Percentiles rank a stretch among this genome's conserved stretches.
Evolutionary conservation across 768 basidiomycete species (phyloP).

Genomic region (Roridomyces roridus): DNA sequence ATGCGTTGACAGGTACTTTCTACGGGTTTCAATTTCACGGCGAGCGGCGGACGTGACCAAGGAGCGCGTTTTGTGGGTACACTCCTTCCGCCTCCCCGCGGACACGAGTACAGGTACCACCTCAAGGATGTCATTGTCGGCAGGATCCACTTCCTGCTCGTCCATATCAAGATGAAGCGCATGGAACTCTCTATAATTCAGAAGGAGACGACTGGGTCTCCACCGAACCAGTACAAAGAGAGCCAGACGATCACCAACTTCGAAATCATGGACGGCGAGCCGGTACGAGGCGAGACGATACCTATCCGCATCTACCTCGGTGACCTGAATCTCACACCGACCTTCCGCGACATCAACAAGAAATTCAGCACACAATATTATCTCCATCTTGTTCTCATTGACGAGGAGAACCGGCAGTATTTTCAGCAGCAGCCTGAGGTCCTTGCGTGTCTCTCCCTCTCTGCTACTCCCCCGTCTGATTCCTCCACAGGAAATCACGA

Average conservation of each 20-base stretch:
- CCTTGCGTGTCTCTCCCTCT: conserved; percentile 20
- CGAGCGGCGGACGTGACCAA: conserved; percentile 93
- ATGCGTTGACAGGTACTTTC: conserved; percentile 73
- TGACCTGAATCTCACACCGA: conserved; percentile 97
- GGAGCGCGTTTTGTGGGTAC: conserved; percentile 96
- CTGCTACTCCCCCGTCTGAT: background rate
- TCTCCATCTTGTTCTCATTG: conserved; percentile 94
- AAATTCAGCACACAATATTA: conserved; percentile 98
- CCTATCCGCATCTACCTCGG: conserved; percentile 97
- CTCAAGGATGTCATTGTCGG: conserved; percentile 99
- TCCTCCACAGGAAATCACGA: conserved; percentile 77
- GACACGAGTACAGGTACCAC: conserved; percentile 93
- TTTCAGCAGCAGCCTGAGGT: conserved; percentile 98
- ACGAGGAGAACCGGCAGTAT: conserved; percentile 97
- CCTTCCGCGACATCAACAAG: conserved; percentile 99
- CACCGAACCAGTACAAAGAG: conserved; percentile 99
- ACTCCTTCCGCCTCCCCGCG: conserved; percentile 98
- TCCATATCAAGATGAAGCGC: conserved; percentile 99
- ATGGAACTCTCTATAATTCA: conserved; percentile 99
- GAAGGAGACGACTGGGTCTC: conserved; percentile 94
- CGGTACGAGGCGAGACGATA: conserved; percentile 98
- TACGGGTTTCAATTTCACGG: conserved; percentile 89
- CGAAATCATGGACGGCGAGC: conserved; percentile 99
- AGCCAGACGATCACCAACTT: conserved; percentile 99
- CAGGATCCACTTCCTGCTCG: conserved; percentile 98